Evolutionary conservation across 768 basidiomycete genomes (phyloP).

Genomic region (Auriscalpium vulgare): DNA sequence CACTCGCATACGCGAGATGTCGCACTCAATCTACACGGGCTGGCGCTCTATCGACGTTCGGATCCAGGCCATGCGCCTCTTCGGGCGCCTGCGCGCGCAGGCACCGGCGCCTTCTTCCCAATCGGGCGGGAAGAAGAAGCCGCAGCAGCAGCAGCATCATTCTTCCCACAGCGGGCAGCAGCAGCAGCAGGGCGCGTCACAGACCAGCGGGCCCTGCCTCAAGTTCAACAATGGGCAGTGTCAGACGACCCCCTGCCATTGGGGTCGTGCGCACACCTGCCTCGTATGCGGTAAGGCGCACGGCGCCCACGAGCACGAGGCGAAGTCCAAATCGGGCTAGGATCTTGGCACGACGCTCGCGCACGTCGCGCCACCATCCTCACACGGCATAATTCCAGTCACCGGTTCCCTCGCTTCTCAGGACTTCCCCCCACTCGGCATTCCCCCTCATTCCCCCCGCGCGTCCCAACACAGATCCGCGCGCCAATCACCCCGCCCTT

Average conservation of each 20-base stretch:
- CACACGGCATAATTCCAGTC: no score
- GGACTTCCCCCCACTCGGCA: neutral
- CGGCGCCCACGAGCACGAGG: neutral
- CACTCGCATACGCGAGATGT: neutral
- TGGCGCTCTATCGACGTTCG: neutral
- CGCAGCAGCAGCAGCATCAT: no score
- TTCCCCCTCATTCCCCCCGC: constrained; percentile 7
- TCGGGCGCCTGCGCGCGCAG: neutral
- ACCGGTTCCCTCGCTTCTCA: neutral
- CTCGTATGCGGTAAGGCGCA: neutral
- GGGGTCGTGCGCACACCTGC: neutral
- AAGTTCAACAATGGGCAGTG: neutral
- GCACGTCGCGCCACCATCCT: neutral
- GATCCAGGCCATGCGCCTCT: neutral
- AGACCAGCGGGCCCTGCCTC: neutral
- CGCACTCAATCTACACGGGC: neutral
- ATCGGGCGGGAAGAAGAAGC: neutral
- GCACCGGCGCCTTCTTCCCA: neutral
- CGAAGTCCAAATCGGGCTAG: neutral
- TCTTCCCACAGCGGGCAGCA: no score
- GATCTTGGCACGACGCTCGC: neutral
- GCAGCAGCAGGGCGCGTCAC: no score
- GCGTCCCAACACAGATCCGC: constrained; percentile 11
- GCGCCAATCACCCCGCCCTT: constrained; percentile 7
- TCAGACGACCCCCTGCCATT: neutral